Evolutionary conservation across 2,329 filamentous ascomycete genomes (phyloP).

Genomic region (Rhynchosporium secalis): DNA sequence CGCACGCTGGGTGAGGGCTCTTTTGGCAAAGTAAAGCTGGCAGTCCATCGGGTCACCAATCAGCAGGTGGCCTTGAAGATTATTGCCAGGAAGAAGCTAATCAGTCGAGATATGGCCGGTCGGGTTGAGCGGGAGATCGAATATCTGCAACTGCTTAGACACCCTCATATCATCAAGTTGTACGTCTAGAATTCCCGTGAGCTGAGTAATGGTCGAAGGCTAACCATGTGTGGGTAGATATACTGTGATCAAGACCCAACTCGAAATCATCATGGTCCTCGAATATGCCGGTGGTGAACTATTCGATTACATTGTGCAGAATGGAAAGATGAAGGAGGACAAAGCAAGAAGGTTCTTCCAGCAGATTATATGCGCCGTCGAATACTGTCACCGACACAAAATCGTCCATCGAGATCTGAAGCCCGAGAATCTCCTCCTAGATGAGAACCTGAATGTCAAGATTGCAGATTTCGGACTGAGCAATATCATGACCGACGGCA

Average conservation of each 20-base stretch:
- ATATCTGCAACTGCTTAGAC: conserved; percentile 90
- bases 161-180: conserved; percentile 99
- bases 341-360: conserved; percentile 98
- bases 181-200: conserved; percentile 47
- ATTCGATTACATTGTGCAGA: conserved; percentile 96
- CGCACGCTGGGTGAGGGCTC: conserved; percentile 93
- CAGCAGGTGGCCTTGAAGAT: conserved; percentile 98
- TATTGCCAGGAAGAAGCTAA: conserved; percentile 92
- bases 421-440: conserved; percentile 92
- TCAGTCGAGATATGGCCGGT: conserved; percentile 96
- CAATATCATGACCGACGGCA: conserved; percentile 99
- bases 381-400: conserved; percentile 98
- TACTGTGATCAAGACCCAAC: conserved; percentile 92
- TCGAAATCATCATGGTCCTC: conserved; percentile 98
- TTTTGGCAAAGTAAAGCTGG: conserved; percentile 98
- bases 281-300: conserved; percentile 96
- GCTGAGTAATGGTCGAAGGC: conserved; percentile 20
- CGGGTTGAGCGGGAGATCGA: conserved; percentile 97
- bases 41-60: conserved; percentile 85
- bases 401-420: conserved; percentile 98
- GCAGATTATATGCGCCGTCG: conserved; percentile 97
- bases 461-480: conserved; percentile 98
- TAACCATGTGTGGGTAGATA: conserved; percentile 57
- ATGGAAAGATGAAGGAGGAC: conserved; percentile 86
- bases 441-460: conserved; percentile 96